These are phyloP conservation scores for Clarkia xantiana DNA, from an alignment of 345 rosid genomes.

Conservation along the genomic window DNA sequence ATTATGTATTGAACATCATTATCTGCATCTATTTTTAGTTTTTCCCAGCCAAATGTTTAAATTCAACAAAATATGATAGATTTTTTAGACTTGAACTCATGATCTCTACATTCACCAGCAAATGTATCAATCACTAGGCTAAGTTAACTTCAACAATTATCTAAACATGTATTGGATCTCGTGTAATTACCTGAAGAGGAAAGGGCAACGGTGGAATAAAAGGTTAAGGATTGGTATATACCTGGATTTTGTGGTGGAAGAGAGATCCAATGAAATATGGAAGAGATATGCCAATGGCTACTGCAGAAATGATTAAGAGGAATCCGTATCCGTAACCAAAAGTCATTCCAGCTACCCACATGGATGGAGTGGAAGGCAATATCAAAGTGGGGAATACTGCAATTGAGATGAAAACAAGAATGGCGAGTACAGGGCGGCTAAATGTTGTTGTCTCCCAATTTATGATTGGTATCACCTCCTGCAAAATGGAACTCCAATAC, in stretches of 20 bases:
- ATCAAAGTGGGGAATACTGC: slow-evolving; percentile 74
- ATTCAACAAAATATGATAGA: too few relatives aligned
- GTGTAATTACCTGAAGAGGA: too few relatives aligned
- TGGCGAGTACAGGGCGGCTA: slow-evolving; percentile 59
- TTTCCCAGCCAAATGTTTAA: too few relatives aligned
- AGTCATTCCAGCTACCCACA: slow-evolving; percentile 96
- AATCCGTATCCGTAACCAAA: slow-evolving; percentile 92
- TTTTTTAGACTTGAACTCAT: too few relatives aligned
- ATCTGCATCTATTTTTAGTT: too few relatives aligned
- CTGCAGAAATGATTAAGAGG: slow-evolving; percentile 51
- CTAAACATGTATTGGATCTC: background rate
- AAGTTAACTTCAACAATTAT: background rate
- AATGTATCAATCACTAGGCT: background rate
- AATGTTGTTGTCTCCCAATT: slow-evolving; percentile 82
- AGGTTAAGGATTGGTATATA: slow-evolving; percentile 6
- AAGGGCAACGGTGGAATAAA: too few relatives aligned
- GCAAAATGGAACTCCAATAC: slow-evolving; percentile 7
- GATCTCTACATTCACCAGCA: too few relatives aligned
- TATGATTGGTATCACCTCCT: slow-evolving; percentile 80
- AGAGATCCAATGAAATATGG: slow-evolving; percentile 74
- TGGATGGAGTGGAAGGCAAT: slow-evolving; percentile 85
- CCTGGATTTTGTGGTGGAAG: slow-evolving; percentile 76
- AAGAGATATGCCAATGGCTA: slow-evolving; percentile 66
- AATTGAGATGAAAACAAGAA: slow-evolving; percentile 65
- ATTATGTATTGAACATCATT: background rate